Conservation (phyloP, 2,329 filamentous ascomycete genomes). For the Aspergillus sp. region DNA sequence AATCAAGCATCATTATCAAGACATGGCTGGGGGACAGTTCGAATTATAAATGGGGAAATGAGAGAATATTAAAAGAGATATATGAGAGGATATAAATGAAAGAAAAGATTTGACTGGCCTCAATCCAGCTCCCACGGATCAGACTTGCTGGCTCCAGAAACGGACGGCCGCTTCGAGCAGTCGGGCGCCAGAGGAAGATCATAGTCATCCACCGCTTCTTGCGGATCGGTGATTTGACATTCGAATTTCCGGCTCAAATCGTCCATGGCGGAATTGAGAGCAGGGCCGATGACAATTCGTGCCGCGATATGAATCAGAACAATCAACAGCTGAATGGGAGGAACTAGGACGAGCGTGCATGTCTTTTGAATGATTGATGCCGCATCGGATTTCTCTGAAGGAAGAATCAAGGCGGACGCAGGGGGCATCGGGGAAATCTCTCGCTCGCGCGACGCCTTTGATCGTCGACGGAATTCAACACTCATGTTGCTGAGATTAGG, state of each 20-base stretch:
- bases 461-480: slow-evolving; percentile 49
- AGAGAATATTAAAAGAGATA: slow-evolving; percentile 3
- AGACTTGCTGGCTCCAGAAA: slow-evolving; percentile 20
- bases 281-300: slow-evolving; percentile 56
- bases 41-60: neutral
- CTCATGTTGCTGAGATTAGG: slow-evolving; percentile 30
- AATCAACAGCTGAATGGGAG: slow-evolving; percentile 73
- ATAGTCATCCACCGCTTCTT: slow-evolving; percentile 37
- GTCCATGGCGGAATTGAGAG: slow-evolving; percentile 18
- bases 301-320: slow-evolving; percentile 81
- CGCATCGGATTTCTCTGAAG: slow-evolving; percentile 53
- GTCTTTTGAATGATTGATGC: slow-evolving; percentile 72
- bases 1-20: slow-evolving; percentile 6
- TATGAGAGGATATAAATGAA: neutral
- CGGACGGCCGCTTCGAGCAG: slow-evolving; percentile 13
- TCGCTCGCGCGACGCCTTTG: slow-evolving; percentile 54
- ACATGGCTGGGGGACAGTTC: neutral
- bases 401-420: slow-evolving; percentile 61
- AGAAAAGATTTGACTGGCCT: slow-evolving; percentile 11
- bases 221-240: slow-evolving; percentile 12
- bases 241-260: slow-evolving; percentile 17
- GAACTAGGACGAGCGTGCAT: slow-evolving; percentile 70
- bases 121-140: slow-evolving; percentile 31
- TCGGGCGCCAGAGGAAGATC: slow-evolving; percentile 36
- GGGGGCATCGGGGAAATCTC: slow-evolving; percentile 67